These are phyloP conservation scores for Sclerotinia trifoliorum DNA, from an alignment of 2,329 filamentous ascomycete species.

Conservation along the genomic window DNA sequence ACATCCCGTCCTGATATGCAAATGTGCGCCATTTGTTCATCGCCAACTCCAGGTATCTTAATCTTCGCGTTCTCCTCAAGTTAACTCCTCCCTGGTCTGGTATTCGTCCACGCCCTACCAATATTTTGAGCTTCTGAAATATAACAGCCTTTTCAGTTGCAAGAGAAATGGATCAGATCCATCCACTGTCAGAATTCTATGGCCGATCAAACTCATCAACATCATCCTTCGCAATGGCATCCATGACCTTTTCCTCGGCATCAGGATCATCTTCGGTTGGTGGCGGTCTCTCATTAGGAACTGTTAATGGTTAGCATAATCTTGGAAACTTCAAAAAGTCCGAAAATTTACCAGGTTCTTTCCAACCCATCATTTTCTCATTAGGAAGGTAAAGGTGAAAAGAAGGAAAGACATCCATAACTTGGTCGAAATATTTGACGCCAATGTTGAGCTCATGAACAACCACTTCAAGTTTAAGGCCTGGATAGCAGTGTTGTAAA, in stretches of 20 bases:
- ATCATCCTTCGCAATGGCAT: slow-evolving; percentile 26
- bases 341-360: slow-evolving; percentile 47
- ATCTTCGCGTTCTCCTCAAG: background rate
- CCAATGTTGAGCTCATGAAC: slow-evolving; percentile 59
- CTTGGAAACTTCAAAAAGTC: background rate
- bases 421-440: slow-evolving; percentile 61
- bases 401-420: slow-evolving; percentile 55
- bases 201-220: slow-evolving; percentile 2
- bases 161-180: background rate
- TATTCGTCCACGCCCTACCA: background rate
- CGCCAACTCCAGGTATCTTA: background rate
- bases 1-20: background rate
- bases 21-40: background rate
- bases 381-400: slow-evolving; percentile 68
- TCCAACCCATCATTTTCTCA: slow-evolving; percentile 66
- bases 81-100: background rate
- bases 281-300: slow-evolving; percentile 34
- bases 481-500: slow-evolving; percentile 57
- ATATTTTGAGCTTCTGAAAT: background rate
- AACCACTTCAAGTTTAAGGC: slow-evolving; percentile 60
- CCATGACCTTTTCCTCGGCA: slow-evolving; percentile 32
- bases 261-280: slow-evolving; percentile 39
- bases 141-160: background rate
- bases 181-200: background rate
- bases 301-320: slow-evolving; percentile 25